Evolutionary conservation across 2,329 filamentous ascomycete genomes (phyloP).

Genomic region (Clarireedia monteithiana): DNA sequence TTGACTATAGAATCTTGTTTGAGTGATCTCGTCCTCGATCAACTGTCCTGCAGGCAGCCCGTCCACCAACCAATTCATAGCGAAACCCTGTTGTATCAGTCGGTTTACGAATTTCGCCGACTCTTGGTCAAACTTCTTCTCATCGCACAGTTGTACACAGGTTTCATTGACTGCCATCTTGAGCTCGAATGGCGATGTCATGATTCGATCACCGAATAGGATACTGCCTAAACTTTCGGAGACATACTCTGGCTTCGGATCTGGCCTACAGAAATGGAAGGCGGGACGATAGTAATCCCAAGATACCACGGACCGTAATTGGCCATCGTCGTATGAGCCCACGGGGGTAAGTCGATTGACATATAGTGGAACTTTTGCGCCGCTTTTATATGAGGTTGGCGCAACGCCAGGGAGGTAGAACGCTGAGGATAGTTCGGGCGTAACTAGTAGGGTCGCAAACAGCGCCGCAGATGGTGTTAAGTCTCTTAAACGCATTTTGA

Average conservation of each 20-base stretch:
- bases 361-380: slow-evolving; percentile 74
- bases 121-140: slow-evolving; percentile 55
- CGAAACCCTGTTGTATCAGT: slow-evolving; percentile 78
- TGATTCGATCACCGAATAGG: slow-evolving; percentile 92
- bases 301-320: slow-evolving; percentile 84
- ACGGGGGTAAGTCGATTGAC: slow-evolving; percentile 91
- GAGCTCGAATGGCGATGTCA: slow-evolving; percentile 89
- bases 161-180: slow-evolving; percentile 81
- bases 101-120: slow-evolving; percentile 74
- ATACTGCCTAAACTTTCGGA: slow-evolving; percentile 93
- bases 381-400: slow-evolving; percentile 80
- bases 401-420: slow-evolving; percentile 97
- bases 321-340: slow-evolving; percentile 66
- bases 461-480: slow-evolving; percentile 37
- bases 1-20: slow-evolving; percentile 78
- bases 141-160: slow-evolving; percentile 72
- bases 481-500: slow-evolving; percentile 26
- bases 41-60: slow-evolving; percentile 85
- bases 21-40: slow-evolving; percentile 67
- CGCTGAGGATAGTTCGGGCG: slow-evolving; percentile 51
- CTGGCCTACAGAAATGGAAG: slow-evolving; percentile 82
- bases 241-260: slow-evolving; percentile 68
- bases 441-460: slow-evolving; percentile 40
- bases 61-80: slow-evolving; percentile 92
- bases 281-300: slow-evolving; percentile 91